Evolutionary conservation across 2,329 filamentous ascomycete species (phyloP).

Genomic region (Neoarthrinium moseri): DNA sequence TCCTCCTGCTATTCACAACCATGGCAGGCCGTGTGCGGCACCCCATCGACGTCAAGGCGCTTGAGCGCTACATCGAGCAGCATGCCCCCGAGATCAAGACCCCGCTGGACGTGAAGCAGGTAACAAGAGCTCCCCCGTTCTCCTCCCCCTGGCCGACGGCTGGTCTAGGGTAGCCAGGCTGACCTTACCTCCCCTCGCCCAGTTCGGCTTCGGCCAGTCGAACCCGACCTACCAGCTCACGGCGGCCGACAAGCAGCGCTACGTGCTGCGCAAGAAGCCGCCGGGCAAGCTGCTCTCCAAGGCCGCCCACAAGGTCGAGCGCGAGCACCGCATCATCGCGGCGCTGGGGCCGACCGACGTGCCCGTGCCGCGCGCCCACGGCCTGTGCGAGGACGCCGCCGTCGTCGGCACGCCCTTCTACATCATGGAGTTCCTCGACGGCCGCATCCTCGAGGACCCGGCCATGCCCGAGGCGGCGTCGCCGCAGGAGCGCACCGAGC

Average conservation of each 20-base stretch:
- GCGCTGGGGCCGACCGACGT: constrained; percentile 78
- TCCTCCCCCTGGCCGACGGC: constrained; percentile 57
- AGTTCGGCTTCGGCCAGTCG: constrained; percentile 97
- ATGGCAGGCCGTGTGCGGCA: constrained; percentile 91
- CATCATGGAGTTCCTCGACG: constrained; percentile 94
- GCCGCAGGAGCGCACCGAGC: constrained; percentile 66
- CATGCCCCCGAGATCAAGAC: constrained; percentile 82
- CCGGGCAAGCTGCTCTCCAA: constrained; percentile 91
- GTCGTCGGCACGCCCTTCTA: constrained; percentile 93
- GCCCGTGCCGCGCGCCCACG: constrained; percentile 79
- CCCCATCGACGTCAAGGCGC: constrained; percentile 76
- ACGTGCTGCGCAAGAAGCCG: constrained; percentile 95
- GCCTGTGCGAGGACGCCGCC: constrained; percentile 77
- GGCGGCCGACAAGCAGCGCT: constrained; percentile 65
- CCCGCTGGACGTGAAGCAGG: constrained; percentile 88
- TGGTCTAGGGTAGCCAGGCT: constrained; percentile 97
- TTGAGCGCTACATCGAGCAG: constrained; percentile 74
- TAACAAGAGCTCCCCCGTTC: constrained; percentile 31
- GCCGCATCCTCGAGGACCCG: constrained; percentile 89
- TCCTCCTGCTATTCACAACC: constrained; percentile 4
- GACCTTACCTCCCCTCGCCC: constrained; percentile 51
- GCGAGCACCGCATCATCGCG: constrained; percentile 88
- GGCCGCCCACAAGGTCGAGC: constrained; percentile 94
- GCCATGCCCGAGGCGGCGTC: constrained; percentile 61
- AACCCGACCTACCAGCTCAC: constrained; percentile 96